Evolutionary conservation across 2,329 filamentous ascomycete genomes (phyloP).

Genomic region (Claviceps humidiphila): DNA sequence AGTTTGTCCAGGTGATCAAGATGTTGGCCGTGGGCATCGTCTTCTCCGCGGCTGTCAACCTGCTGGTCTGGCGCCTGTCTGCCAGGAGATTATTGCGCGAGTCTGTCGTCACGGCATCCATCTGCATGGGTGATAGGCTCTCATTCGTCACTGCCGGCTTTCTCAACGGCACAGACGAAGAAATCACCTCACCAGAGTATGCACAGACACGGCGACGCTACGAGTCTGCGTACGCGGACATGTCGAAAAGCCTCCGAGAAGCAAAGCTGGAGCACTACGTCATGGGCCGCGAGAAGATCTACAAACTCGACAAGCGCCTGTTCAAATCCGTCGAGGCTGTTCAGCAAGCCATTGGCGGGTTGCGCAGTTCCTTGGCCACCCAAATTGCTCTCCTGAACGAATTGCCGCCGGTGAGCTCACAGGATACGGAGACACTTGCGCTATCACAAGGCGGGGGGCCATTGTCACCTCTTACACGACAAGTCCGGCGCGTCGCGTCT

Average conservation of each 20-base stretch:
- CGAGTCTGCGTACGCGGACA: slow-evolving; percentile 51
- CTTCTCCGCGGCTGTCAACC: slow-evolving; percentile 58
- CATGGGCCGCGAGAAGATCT: slow-evolving; percentile 65
- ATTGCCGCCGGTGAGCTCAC: slow-evolving; percentile 16
- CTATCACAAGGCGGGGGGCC: slow-evolving; percentile 8
- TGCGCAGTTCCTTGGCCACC: slow-evolving; percentile 77
- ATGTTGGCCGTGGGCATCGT: slow-evolving; percentile 70
- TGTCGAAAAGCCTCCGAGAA: slow-evolving; percentile 69
- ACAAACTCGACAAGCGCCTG: slow-evolving; percentile 64
- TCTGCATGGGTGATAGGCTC: slow-evolving; percentile 67
- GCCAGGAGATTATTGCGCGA: slow-evolving; percentile 61
- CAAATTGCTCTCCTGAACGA: slow-evolving; percentile 78
- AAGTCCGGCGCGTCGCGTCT: slow-evolving; percentile 15
- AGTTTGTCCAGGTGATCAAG: slow-evolving; percentile 70
- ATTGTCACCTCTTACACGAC: slow-evolving; percentile 12
- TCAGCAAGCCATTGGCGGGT: slow-evolving; percentile 76
- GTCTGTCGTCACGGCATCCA: slow-evolving; percentile 59
- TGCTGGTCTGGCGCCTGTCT: slow-evolving; percentile 66
- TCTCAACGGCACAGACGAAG: slow-evolving; percentile 67
- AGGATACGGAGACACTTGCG: neutral
- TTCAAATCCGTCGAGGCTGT: slow-evolving; percentile 76
- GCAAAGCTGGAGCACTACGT: slow-evolving; percentile 83
- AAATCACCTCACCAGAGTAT: slow-evolving; percentile 56
- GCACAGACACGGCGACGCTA: slow-evolving; percentile 48
- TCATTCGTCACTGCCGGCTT: slow-evolving; percentile 73